These are phyloP conservation scores for Euphorbia corollata DNA, from an alignment of 441 rosid species.

Conservation along the genomic window DNA sequence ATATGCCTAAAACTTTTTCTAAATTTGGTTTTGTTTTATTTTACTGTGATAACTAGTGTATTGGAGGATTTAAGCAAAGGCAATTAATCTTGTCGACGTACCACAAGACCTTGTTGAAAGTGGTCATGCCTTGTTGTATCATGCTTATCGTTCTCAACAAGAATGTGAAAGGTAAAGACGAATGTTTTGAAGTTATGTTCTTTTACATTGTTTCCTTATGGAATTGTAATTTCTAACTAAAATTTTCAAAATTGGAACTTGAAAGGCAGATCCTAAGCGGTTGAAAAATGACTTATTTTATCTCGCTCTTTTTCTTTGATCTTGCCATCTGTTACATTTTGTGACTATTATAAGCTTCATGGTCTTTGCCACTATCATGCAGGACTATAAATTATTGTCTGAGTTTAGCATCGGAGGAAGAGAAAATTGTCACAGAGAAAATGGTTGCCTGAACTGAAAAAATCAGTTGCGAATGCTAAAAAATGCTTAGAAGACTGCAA, in stretches of 20 bases:
- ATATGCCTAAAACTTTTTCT: too few relatives aligned
- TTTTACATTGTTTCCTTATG: not conserved
- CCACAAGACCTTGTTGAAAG: conserved; percentile 81
- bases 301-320: too few relatives aligned
- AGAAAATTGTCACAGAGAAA: conserved; percentile 56
- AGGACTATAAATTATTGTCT: conserved; percentile 78
- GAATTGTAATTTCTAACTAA: not conserved
- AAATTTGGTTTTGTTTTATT: too few relatives aligned
- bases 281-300: too few relatives aligned
- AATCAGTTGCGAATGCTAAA: conserved; percentile 57
- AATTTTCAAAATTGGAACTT: not conserved
- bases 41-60: too few relatives aligned
- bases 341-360: conserved; percentile 15
- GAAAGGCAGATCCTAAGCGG: not conserved
- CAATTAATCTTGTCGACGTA: conserved; percentile 74
- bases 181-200: not conserved
- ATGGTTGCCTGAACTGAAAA: conserved; percentile 85
- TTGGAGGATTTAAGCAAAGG: conserved; percentile 83
- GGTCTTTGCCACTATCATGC: conserved; percentile 20
- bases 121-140: conserved; percentile 64
- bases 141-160: conserved; percentile 75
- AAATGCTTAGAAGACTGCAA: conserved; percentile 69
- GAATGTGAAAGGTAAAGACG: conserved; percentile 70
- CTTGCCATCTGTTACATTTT: conserved; percentile 4
- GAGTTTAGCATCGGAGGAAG: conserved; percentile 79